phyloP scores from a whole-genome alignment of 2,329 filamentous ascomycete genomes.

The Endothia cerciana region DNA sequence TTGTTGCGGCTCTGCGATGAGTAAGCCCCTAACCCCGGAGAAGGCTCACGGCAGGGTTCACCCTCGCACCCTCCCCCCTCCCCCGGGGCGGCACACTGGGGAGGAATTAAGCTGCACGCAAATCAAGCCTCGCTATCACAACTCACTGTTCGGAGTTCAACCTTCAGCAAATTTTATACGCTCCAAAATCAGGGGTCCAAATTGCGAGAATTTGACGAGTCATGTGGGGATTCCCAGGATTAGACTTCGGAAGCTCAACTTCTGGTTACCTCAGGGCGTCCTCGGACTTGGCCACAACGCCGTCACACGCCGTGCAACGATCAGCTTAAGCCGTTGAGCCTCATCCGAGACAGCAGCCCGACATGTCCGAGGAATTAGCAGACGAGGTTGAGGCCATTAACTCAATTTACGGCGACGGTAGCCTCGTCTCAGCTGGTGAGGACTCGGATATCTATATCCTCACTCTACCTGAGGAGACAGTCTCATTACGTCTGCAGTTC shows the following conservation, averaged over 20 bases:
- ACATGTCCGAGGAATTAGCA: conserved; percentile 62
- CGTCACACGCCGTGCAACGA: neutral
- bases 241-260: neutral
- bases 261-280: neutral
- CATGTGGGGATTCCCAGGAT: neutral
- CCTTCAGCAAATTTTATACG: neutral
- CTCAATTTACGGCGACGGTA: conserved; percentile 77
- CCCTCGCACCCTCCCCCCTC: too few species aligned
- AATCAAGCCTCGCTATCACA: too few species aligned
- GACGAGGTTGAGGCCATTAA: conserved; percentile 84
- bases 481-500: conserved; percentile 69
- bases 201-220: neutral
- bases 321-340: neutral
- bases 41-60: too few species aligned
- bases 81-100: too few species aligned
- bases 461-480: conserved; percentile 62
- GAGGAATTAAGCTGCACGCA: too few species aligned
- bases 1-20: neutral
- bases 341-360: neutral
- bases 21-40: conserved; percentile 8
- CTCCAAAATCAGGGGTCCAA: neutral
- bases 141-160: too few species aligned
- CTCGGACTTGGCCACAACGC: neutral
- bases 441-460: conserved; percentile 60
- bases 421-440: conserved; percentile 52